Evolutionary conservation across 441 rosid species (phyloP).

Genomic region (Dalechampia spathulata): DNA sequence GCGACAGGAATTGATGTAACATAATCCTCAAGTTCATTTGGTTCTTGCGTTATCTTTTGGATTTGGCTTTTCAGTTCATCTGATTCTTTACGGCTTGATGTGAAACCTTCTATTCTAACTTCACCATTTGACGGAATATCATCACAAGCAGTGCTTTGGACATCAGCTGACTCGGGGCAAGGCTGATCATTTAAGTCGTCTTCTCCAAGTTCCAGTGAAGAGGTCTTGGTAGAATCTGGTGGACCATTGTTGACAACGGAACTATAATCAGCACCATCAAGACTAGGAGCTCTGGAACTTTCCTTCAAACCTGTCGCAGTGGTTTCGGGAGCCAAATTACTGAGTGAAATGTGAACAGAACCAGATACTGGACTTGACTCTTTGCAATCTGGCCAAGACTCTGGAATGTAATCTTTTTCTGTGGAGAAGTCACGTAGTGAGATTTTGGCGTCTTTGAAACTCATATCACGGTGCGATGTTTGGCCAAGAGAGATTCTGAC

Average conservation of each 20-base stretch:
- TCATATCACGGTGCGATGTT: constrained; percentile 13
- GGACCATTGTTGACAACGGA: constrained; percentile 10
- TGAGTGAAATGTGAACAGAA: neutral
- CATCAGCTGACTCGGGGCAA: constrained; percentile 17
- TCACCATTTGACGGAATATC: constrained; percentile 13
- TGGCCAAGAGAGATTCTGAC: constrained; percentile 11
- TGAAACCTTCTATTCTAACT: constrained; percentile 9
- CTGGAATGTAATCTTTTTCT: constrained; percentile 12
- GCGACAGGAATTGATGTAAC: constrained; percentile 15
- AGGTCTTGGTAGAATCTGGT: neutral
- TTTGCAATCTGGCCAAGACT: constrained; percentile 8
- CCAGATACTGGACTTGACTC: constrained; percentile 14
- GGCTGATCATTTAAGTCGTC: constrained; percentile 7
- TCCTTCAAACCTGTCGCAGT: constrained; percentile 16
- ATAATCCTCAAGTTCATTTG: constrained; percentile 8
- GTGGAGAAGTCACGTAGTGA: constrained; percentile 7
- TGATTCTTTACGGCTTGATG: constrained; percentile 13
- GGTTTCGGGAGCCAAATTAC: constrained; percentile 9
- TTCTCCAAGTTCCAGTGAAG: constrained; percentile 6
- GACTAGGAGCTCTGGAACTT: constrained; percentile 12
- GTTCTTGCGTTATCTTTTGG: neutral
- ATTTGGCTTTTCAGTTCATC: constrained; percentile 11
- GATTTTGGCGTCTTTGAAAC: constrained; percentile 12
- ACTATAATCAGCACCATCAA: constrained; percentile 5
- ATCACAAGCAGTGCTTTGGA: constrained; percentile 10